These are phyloP conservation scores for Candida pini DNA, from an alignment of 805 yeast genomes.

Conservation along the genomic window DNA sequence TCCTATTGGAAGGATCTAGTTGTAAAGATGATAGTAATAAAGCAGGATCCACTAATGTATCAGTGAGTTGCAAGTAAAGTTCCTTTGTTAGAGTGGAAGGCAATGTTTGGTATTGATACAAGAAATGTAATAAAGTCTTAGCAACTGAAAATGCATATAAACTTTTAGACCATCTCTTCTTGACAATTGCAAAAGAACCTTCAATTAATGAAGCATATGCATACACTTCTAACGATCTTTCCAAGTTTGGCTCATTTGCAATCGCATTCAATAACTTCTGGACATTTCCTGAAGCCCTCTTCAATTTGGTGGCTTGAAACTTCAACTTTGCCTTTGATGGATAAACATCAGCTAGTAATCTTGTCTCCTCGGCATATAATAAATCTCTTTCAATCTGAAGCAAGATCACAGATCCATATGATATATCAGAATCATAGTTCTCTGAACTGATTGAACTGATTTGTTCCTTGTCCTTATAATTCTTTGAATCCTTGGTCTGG, in stretches of 20 bases:
- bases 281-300: conserved; percentile 48
- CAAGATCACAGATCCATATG: conserved; percentile 55
- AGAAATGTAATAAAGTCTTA: conserved; percentile 52
- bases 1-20: conserved; percentile 22
- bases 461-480: conserved; percentile 46
- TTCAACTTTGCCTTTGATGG: conserved; percentile 41
- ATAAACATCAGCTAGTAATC: conserved; percentile 47
- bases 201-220: conserved; percentile 31
- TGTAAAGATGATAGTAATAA: conserved; percentile 35
- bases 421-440: conserved; percentile 44
- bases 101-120: conserved; percentile 30
- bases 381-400: conserved; percentile 74
- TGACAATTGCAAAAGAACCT: conserved; percentile 41
- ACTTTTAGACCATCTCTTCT: conserved; percentile 52
- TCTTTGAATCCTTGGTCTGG: conserved; percentile 61
- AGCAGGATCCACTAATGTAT: conserved; percentile 60
- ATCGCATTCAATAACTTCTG: conserved; percentile 38
- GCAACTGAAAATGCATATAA: conserved; percentile 52
- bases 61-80: conserved; percentile 50
- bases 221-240: conserved; percentile 27
- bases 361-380: conserved; percentile 61
- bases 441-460: conserved; percentile 40
- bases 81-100: conserved; percentile 26
- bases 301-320: conserved; percentile 59
- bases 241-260: conserved; percentile 32